Percentiles rank a stretch among this genome's conserved stretches.
These are phyloP conservation scores for Tylopilus sp. DNA, from an alignment of 1,284 basidiomycete genomes.

Conservation along the genomic window DNA sequence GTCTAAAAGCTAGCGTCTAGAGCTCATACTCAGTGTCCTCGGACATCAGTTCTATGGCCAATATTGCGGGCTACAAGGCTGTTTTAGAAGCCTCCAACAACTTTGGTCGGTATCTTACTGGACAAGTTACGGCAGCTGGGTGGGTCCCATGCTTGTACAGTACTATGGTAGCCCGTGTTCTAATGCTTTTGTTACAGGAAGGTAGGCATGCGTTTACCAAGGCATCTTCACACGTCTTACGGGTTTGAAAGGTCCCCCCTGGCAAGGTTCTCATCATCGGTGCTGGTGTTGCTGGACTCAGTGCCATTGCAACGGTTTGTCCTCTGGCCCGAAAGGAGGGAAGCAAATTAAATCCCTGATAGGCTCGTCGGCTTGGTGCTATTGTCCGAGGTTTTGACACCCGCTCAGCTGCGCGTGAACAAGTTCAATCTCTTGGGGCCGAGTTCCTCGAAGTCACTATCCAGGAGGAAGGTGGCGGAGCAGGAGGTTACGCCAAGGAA, in stretches of 20 bases:
- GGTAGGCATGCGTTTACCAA: conserved; percentile 16
- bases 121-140: conserved; percentile 86
- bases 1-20: not conserved
- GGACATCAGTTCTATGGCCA: conserved; percentile 74
- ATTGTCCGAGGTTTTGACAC: conserved; percentile 86
- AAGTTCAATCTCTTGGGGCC: conserved; percentile 81
- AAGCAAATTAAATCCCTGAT: conserved; percentile 6
- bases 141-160: conserved; percentile 38
- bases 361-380: conserved; percentile 78
- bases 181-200: conserved; percentile 16
- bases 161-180: conserved; percentile 1
- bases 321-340: not conserved
- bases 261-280: conserved; percentile 84
- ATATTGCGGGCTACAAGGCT: conserved; percentile 84
- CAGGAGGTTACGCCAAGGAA: conserved; percentile 83
- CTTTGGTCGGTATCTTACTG: conserved; percentile 83
- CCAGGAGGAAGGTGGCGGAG: conserved; percentile 74
- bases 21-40: not conserved
- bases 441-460: conserved; percentile 79
- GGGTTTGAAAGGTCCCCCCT: conserved; percentile 62
- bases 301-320: conserved; percentile 76
- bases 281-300: conserved; percentile 81
- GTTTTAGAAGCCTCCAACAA: conserved; percentile 83
- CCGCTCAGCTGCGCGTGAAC: conserved; percentile 76
- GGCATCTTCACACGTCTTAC: conserved; percentile 18